phyloP scores from a whole-genome alignment of 1,284 basidiomycete genomes.

The Cutaneotrichosporon sp. region DNA sequence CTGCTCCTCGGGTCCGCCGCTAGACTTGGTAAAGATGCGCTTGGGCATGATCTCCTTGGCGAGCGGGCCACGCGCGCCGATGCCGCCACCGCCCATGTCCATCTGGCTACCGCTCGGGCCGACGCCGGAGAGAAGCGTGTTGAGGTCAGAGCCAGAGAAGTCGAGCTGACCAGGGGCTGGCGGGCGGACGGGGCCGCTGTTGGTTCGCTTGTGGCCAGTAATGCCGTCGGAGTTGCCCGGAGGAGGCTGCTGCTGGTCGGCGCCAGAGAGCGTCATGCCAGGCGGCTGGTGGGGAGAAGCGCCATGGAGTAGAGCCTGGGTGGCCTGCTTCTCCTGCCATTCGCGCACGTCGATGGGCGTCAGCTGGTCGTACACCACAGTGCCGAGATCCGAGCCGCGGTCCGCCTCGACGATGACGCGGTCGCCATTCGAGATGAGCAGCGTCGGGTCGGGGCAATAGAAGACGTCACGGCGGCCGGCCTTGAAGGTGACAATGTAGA shows the following conservation, averaged over 20 bases:
- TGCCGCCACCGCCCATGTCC: conserved; percentile 37
- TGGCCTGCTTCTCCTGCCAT: conserved; percentile 72
- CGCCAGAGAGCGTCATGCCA: conserved; percentile 49
- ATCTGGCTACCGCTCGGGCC: conserved; percentile 44
- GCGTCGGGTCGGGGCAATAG: conserved; percentile 70
- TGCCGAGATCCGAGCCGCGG: conserved; percentile 87
- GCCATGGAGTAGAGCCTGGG: conserved; percentile 48
- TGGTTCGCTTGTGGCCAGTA: conserved; percentile 21
- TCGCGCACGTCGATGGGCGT: conserved; percentile 87
- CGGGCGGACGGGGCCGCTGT: conserved; percentile 17
- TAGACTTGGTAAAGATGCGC: conserved; percentile 93
- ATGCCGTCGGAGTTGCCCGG: conserved; percentile 14
- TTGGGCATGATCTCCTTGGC: conserved; percentile 91
- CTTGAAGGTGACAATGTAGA: conserved; percentile 97
- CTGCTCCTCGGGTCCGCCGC: conserved; percentile 66
- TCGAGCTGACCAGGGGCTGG: conserved; percentile 27
- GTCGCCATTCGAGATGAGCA: conserved; percentile 68
- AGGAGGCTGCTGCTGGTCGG: background rate
- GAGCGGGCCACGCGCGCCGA: conserved; percentile 40
- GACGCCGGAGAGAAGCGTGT: conserved; percentile 40
- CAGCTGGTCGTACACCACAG: conserved; percentile 82
- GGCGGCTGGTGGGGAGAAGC: conserved; percentile 51
- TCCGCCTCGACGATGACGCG: conserved; percentile 94
- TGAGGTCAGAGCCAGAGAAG: conserved; percentile 43
- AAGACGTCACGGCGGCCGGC: conserved; percentile 92